Conservation (phyloP, 768 basidiomycete species). For the Phlebiopsis flavidoalba region DNA sequence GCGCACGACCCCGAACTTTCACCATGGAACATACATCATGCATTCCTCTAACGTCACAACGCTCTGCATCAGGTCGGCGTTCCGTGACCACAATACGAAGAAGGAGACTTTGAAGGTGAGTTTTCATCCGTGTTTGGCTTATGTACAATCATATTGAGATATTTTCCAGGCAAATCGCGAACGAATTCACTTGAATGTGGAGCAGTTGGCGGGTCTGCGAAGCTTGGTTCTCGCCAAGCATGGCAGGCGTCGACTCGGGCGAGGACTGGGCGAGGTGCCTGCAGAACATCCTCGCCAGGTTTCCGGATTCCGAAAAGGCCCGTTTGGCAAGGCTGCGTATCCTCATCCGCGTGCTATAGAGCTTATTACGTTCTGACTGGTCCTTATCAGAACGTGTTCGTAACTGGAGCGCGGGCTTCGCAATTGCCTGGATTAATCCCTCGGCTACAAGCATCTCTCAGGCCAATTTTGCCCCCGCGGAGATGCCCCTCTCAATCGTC, state of each 20-base stretch:
- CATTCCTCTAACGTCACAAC: conserved; percentile 66
- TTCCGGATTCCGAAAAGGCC: conserved; percentile 60
- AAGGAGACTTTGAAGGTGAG: conserved; percentile 63
- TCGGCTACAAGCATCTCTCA: conserved; percentile 68
- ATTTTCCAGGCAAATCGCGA: conserved; percentile 52
- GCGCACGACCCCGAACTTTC: conserved; percentile 82
- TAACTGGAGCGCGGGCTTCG: conserved; percentile 82
- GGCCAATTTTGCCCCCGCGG: conserved; percentile 83
- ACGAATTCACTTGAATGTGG: conserved; percentile 85
- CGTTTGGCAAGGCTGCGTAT: conserved; percentile 67
- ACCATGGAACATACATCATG: conserved; percentile 70
- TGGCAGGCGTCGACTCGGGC: conserved; percentile 93
- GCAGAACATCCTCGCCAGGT: conserved; percentile 74
- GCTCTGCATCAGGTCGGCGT: conserved; percentile 85
- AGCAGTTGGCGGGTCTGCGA: conserved; percentile 90
- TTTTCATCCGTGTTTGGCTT: not conserved
- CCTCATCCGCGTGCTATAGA: not conserved
- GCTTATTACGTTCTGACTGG: not conserved
- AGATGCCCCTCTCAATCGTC: conserved; percentile 62
- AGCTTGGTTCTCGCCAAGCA: conserved; percentile 87
- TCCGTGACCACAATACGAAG: conserved; percentile 75
- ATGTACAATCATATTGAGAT: not conserved
- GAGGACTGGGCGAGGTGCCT: conserved; percentile 53
- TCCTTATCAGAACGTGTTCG: conserved; percentile 69
- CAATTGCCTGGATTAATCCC: conserved; percentile 63